Evolutionary conservation across 1,139 yeast genomes (phyloP).

Genomic region (Diutina siamensis): DNA sequence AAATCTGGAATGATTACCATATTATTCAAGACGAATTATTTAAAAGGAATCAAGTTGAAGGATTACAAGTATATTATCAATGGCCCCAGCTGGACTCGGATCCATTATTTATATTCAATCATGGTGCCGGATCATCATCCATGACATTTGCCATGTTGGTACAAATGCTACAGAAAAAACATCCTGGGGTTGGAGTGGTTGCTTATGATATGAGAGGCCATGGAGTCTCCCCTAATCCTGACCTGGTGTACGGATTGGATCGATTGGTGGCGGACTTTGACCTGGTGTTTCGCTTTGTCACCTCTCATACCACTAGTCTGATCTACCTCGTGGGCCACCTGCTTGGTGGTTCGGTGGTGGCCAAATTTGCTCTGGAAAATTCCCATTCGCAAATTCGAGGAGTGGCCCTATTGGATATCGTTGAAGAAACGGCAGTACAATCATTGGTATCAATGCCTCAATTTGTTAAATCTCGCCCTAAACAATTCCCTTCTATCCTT

Average conservation of each 20-base stretch:
- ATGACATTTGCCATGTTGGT: conserved; percentile 52
- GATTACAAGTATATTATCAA: not conserved
- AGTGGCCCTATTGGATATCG: conserved; percentile 73
- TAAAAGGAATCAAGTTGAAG: not conserved
- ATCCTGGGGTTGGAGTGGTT: conserved; percentile 41
- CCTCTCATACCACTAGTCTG: conserved; percentile 12
- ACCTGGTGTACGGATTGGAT: conserved; percentile 35
- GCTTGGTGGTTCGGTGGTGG: conserved; percentile 78
- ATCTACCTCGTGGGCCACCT: conserved; percentile 74
- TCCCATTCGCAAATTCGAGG: conserved; percentile 33
- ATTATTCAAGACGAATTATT: not conserved
- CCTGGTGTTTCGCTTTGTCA: conserved; percentile 31
- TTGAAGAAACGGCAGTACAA: conserved; percentile 79
- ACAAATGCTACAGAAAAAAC: not conserved
- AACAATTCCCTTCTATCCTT: conserved; percentile 33
- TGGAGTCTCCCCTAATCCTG: conserved; percentile 36
- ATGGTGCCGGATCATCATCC: conserved; percentile 92
- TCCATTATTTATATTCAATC: conserved; percentile 67
- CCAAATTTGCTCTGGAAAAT: conserved; percentile 25
- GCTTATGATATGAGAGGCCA: conserved; percentile 81
- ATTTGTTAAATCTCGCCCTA: conserved; percentile 55
- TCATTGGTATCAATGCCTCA: conserved; percentile 56
- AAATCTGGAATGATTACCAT: not conserved
- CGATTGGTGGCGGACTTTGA: conserved; percentile 47
- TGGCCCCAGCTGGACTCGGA: conserved; percentile 13